These are phyloP conservation scores for Camellia oleifera DNA, from an alignment of 179 eudicot genomes.

Conservation along the genomic window DNA sequence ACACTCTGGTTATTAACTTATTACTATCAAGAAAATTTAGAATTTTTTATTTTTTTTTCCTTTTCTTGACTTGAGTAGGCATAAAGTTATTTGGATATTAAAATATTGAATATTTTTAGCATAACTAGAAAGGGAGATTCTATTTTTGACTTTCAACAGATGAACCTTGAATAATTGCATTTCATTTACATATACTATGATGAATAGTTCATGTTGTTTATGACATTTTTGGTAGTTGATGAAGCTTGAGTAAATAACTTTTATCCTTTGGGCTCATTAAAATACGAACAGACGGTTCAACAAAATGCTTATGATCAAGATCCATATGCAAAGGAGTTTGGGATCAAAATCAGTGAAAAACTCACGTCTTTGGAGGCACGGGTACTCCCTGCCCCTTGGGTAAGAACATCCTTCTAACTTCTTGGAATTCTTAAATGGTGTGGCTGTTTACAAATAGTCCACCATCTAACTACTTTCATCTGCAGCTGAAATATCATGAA, in stretches of 20 bases:
- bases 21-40: not conserved
- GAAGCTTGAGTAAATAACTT: not conserved
- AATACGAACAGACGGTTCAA: slow-evolving; percentile 61
- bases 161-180: not conserved
- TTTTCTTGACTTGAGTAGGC: not conserved
- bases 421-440: not conserved
- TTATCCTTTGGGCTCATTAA: no score
- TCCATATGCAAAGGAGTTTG: slow-evolving; percentile 74
- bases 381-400: slow-evolving; percentile 98
- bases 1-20: no score
- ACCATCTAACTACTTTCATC: not conserved
- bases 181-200: not conserved
- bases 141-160: not conserved
- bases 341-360: slow-evolving; percentile 77
- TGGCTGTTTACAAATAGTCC: not conserved
- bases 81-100: not conserved
- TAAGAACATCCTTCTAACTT: slow-evolving; percentile 16
- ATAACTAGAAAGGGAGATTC: not conserved
- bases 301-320: slow-evolving; percentile 80
- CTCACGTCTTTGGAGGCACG: slow-evolving; percentile 84
- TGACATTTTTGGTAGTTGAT: not conserved
- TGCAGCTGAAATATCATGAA: slow-evolving; percentile 72
- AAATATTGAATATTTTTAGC: not conserved
- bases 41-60: not conserved
- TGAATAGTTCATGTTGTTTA: not conserved